These are phyloP conservation scores for Phragmites australis DNA, from an alignment of 176 grass and related monocot species.

Conservation along the genomic window DNA sequence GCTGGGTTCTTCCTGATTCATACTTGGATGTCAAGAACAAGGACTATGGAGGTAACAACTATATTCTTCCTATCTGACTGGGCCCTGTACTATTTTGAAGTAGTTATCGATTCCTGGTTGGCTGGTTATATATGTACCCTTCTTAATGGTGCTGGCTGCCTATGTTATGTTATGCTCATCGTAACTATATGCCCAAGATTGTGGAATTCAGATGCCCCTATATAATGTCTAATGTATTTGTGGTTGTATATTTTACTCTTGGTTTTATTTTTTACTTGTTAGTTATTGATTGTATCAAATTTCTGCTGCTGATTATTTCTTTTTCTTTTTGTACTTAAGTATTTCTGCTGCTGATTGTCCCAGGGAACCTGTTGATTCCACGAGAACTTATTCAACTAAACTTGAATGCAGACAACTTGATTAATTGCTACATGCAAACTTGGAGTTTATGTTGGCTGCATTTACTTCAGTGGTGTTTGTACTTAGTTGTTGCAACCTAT, in stretches of 20 bases:
- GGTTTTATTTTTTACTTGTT: background rate
- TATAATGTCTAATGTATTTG: background rate
- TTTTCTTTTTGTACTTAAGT: too few species aligned
- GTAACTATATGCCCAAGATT: background rate
- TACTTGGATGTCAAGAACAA: conserved; percentile 84
- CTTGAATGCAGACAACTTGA: background rate
- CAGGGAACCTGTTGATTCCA: too few species aligned
- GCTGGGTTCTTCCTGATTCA: conserved; percentile 94
- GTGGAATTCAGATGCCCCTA: background rate
- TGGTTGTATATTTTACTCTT: background rate
- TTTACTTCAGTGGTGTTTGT: background rate
- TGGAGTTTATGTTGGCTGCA: background rate
- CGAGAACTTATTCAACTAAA: background rate
- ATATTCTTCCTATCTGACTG: background rate
- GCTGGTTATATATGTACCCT: background rate
- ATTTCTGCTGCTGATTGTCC: too few species aligned
- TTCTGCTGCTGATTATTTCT: background rate
- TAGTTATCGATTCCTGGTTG: background rate
- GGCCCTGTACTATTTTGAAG: background rate
- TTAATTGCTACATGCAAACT: background rate
- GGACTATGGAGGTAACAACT: conserved; percentile 78
- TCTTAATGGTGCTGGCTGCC: background rate
- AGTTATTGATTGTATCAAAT: background rate
- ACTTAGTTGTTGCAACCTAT: background rate
- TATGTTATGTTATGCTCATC: background rate